phyloP scores from a whole-genome alignment of 2,329 filamentous ascomycete genomes.

The Diaporthe citri region DNA sequence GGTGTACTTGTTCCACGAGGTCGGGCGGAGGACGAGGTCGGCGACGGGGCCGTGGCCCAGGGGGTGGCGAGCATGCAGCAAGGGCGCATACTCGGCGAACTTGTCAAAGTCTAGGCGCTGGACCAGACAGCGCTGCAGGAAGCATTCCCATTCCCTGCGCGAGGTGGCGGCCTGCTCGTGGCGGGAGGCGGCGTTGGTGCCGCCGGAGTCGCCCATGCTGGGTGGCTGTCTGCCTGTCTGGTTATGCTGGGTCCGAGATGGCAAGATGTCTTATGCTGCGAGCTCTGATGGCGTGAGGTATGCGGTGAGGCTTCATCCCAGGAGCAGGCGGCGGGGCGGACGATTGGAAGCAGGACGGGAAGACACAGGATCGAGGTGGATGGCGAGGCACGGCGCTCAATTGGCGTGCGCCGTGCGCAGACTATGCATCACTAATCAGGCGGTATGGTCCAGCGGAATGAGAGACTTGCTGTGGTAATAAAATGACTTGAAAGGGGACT shows the following conservation, averaged over 20 bases:
- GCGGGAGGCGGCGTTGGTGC: slow-evolving; percentile 27
- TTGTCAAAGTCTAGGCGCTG: slow-evolving; percentile 64
- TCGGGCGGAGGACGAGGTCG: slow-evolving; percentile 70
- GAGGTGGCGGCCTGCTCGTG: slow-evolving; percentile 33
- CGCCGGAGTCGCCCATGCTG: slow-evolving; percentile 33
- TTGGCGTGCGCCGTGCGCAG: slow-evolving; percentile 14
- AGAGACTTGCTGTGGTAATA: not conserved
- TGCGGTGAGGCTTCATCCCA: slow-evolving; percentile 20
- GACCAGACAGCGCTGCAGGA: slow-evolving; percentile 63
- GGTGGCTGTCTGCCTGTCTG: not conserved
- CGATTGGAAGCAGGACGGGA: not conserved
- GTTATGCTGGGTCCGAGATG: not conserved
- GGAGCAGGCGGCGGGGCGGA: not conserved
- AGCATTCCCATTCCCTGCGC: slow-evolving; percentile 61
- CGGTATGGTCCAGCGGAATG: not conserved
- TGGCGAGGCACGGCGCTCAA: slow-evolving; percentile 19
- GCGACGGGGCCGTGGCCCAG: slow-evolving; percentile 65
- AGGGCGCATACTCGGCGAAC: slow-evolving; percentile 64
- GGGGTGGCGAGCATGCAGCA: slow-evolving; percentile 65
- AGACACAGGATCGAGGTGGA: slow-evolving; percentile 16
- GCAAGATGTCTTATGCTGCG: not conserved
- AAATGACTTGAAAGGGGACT: not conserved
- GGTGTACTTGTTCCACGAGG: slow-evolving; percentile 58
- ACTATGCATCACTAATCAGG: not conserved
- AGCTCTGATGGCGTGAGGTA: not conserved